A percentile compares a stretch with the other conserved stretches of the same genome.
Conservation (phyloP, 140 eudicot genomes). For the Oenanthe javanica region DNA sequence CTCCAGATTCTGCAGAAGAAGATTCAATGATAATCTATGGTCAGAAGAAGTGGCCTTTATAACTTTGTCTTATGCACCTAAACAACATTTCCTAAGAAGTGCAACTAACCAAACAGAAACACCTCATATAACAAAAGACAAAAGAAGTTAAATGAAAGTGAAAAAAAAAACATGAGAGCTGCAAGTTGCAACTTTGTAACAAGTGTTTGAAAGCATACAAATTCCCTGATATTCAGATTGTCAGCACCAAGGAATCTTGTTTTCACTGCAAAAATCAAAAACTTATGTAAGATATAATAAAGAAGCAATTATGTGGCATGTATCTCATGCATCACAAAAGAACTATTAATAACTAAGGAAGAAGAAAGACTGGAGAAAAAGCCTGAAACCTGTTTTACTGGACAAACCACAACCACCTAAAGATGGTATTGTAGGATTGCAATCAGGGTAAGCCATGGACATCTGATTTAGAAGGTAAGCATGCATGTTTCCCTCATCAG, state of each 20-base stretch:
- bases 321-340: neutral
- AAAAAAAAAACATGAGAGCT: neutral
- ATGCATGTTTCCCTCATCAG: conserved; percentile 46
- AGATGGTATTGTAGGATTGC: conserved; percentile 51
- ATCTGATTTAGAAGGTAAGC: conserved; percentile 54
- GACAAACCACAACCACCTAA: conserved; percentile 60
- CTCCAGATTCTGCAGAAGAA: conserved; percentile 37
- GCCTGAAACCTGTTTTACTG: conserved; percentile 36
- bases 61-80: neutral
- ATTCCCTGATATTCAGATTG: conserved; percentile 54
- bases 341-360: neutral
- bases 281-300: conserved; percentile 14
- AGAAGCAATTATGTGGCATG: neutral
- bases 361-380: neutral
- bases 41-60: neutral
- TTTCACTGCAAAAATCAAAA: conserved; percentile 39
- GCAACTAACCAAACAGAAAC: neutral
- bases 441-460: conserved; percentile 64
- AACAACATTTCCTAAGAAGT: neutral
- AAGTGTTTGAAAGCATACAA: conserved; percentile 44
- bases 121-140: neutral
- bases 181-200: neutral
- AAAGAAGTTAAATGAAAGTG: neutral
- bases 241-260: conserved; percentile 48
- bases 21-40: neutral